phyloP scores from a whole-genome alignment of 176 grass and related monocot species.

The Rhipidocladum racemiflorum region DNA sequence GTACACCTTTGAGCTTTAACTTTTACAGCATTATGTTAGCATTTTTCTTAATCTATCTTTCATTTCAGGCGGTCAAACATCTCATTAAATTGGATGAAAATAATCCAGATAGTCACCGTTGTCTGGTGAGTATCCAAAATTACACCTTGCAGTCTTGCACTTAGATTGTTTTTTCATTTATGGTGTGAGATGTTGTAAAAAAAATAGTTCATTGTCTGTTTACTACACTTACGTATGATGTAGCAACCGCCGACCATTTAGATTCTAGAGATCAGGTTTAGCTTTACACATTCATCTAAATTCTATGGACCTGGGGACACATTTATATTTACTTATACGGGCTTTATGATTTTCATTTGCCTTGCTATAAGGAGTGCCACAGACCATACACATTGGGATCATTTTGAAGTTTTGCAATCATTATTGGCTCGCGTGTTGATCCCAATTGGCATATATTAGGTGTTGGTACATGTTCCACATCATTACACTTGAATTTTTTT shows the following conservation, averaged over 20 bases:
- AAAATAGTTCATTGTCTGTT: background rate
- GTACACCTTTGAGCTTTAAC: background rate
- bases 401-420: background rate
- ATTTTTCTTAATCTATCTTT: constrained; percentile 4
- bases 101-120: constrained; percentile 76
- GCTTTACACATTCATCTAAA: background rate
- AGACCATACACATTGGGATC: background rate
- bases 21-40: constrained; percentile 8
- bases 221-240: constrained; percentile 13
- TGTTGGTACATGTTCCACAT: background rate
- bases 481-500: background rate
- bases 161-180: background rate
- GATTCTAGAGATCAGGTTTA: background rate
- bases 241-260: background rate
- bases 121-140: constrained; percentile 67
- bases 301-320: background rate
- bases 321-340: background rate
- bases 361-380: background rate
- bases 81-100: constrained; percentile 84
- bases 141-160: background rate
- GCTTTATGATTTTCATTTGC: background rate
- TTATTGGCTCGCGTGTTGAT: background rate
- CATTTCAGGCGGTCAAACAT: constrained; percentile 84
- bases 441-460: background rate
- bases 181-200: background rate